These are phyloP conservation scores for Glycine soja DNA, from an alignment of 306 rosid genomes.

Conservation along the genomic window DNA sequence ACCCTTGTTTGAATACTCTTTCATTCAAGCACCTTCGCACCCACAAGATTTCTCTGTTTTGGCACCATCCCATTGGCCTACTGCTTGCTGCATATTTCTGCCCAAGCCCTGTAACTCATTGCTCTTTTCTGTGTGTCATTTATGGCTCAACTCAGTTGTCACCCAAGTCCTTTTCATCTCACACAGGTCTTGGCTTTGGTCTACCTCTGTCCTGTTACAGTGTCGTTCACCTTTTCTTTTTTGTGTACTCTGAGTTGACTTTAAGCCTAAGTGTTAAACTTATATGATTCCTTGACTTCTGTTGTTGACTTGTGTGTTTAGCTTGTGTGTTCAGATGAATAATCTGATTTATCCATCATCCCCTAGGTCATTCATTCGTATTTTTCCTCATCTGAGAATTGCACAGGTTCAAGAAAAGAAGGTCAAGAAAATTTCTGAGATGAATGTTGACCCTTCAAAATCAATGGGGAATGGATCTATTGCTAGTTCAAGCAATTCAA, in stretches of 20 bases:
- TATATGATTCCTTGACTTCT: background rate
- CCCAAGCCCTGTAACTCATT: background rate
- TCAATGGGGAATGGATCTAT: conserved; percentile 77
- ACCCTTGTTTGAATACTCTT: background rate
- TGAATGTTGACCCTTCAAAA: conserved; percentile 84
- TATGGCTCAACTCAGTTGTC: background rate
- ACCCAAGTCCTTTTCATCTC: background rate
- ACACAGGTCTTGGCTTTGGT: background rate
- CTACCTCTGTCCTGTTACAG: background rate
- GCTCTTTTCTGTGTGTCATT: background rate
- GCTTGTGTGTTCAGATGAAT: background rate
- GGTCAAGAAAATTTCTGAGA: conserved; percentile 86
- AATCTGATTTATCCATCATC: conserved; percentile 10
- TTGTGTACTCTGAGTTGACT: background rate
- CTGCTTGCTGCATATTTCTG: background rate
- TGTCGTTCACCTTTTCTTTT: conserved; percentile 2
- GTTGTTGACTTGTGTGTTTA: background rate
- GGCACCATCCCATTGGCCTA: background rate
- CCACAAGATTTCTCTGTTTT: too few species aligned
- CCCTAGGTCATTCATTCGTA: conserved; percentile 24
- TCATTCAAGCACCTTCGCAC: background rate
- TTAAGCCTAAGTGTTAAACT: background rate
- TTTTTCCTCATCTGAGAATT: conserved; percentile 42
- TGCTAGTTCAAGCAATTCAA: conserved; percentile 84
- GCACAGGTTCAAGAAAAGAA: conserved; percentile 96